Evolutionary conservation across 495 filamentous ascomycete species (phyloP).

Genomic region (Ramalina intermedia): DNA sequence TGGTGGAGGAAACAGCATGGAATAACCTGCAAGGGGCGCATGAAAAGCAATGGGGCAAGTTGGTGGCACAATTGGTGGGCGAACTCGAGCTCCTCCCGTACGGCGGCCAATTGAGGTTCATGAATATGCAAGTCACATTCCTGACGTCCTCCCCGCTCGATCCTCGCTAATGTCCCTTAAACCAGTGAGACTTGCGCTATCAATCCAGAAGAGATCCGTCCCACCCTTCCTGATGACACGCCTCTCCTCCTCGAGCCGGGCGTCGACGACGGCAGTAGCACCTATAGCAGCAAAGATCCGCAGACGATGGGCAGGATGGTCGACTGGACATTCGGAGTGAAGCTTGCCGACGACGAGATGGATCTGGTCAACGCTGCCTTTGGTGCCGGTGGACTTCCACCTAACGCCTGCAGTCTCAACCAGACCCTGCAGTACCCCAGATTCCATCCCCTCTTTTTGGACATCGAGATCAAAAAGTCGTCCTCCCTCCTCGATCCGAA

Average conservation of each 20-base stretch:
- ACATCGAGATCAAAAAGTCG: constrained; percentile 5
- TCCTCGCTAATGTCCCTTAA: neutral
- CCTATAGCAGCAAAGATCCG: neutral
- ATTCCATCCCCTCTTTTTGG: neutral
- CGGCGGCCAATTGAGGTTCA: neutral
- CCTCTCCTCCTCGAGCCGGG: neutral
- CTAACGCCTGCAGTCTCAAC: neutral
- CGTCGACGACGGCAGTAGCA: neutral
- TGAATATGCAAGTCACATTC: neutral
- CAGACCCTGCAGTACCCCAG: neutral
- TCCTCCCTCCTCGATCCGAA: neutral
- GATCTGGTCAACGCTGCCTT: neutral
- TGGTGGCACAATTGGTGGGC: neutral
- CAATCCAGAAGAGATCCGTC: neutral
- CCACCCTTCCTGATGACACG: neutral
- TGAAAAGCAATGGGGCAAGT: constrained; percentile 1
- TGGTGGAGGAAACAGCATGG: neutral
- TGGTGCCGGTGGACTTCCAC: neutral
- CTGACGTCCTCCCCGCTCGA: neutral
- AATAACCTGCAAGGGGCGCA: neutral
- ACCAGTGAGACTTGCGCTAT: constrained; percentile 1
- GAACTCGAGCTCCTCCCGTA: neutral
- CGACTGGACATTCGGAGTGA: neutral
- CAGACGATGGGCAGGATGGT: constrained; percentile 1
- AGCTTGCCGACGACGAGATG: neutral